These are phyloP conservation scores for Dipodascus albidus DNA, from an alignment of 805 yeast genomes.

Conservation along the genomic window DNA sequence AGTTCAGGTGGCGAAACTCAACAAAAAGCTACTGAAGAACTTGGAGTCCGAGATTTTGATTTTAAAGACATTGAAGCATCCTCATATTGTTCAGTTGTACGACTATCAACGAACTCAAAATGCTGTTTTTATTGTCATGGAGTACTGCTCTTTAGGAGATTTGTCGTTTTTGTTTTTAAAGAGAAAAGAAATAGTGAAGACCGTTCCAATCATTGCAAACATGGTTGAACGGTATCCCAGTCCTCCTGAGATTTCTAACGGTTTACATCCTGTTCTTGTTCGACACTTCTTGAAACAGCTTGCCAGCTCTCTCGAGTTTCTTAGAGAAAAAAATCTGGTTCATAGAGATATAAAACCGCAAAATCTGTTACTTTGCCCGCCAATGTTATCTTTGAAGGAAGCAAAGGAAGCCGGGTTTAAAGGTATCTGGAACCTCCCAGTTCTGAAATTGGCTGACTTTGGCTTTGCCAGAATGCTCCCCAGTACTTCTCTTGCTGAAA, in stretches of 20 bases:
- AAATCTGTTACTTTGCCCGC: constrained; percentile 70
- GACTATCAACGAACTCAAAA: constrained; percentile 69
- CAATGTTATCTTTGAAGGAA: constrained; percentile 50
- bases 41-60: constrained; percentile 88
- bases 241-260: constrained; percentile 53
- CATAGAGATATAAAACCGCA: constrained; percentile 97
- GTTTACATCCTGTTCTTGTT: constrained; percentile 68
- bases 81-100: constrained; percentile 79
- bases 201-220: constrained; percentile 69
- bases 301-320: constrained; percentile 70
- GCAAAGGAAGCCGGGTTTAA: constrained; percentile 48
- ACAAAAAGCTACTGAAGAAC: constrained; percentile 80
- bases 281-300: constrained; percentile 80
- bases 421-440: constrained; percentile 83
- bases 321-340: constrained; percentile 73
- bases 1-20: constrained; percentile 70
- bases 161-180: constrained; percentile 75
- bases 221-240: constrained; percentile 76
- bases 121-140: constrained; percentile 88
- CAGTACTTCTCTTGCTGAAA: constrained; percentile 87
- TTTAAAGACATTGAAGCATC: constrained; percentile 77
- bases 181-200: constrained; percentile 55
- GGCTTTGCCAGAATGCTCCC: constrained; percentile 96
- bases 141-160: constrained; percentile 93
- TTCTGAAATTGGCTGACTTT: constrained; percentile 90